phyloP scores from a whole-genome alignment of 2,329 filamentous ascomycete species.

The Xenosphaeropsis pyriputrescens region DNA sequence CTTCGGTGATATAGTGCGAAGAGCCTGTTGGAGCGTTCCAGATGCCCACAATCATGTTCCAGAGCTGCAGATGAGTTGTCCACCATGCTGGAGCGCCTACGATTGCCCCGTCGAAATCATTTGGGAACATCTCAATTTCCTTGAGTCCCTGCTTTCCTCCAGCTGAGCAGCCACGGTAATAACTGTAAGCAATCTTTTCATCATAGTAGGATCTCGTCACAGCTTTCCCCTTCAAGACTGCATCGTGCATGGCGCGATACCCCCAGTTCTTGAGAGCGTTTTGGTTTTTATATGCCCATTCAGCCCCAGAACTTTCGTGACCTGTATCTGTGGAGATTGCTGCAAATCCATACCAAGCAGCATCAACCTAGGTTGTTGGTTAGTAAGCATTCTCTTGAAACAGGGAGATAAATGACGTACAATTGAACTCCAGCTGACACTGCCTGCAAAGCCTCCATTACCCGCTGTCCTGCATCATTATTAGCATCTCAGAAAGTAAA shows the following conservation, averaged over 20 bases:
- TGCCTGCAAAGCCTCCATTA: conserved; percentile 30
- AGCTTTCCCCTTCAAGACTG: conserved; percentile 10
- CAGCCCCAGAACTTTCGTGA: conserved; percentile 21
- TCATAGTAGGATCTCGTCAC: conserved; percentile 20
- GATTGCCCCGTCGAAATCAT: conserved; percentile 26
- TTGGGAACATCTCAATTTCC: conserved; percentile 23
- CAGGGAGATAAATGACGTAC: too few relatives aligned
- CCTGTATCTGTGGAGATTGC: conserved; percentile 27
- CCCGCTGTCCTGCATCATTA: too few relatives aligned
- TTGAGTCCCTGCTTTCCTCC: conserved; percentile 26
- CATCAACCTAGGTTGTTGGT: too few relatives aligned
- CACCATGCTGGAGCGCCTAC: conserved; percentile 22
- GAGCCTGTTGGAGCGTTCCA: conserved; percentile 6
- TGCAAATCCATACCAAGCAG: conserved; percentile 24
- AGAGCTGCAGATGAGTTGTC: conserved; percentile 6
- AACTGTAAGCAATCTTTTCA: conserved; percentile 19
- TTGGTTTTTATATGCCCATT: conserved; percentile 24
- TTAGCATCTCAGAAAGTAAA: too few relatives aligned
- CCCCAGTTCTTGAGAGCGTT: conserved; percentile 17
- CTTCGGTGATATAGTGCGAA: conserved; percentile 16
- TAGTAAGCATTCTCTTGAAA: too few relatives aligned
- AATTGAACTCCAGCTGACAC: conserved; percentile 28
- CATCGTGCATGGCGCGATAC: conserved; percentile 4
- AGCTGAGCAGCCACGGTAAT: conserved; percentile 25
- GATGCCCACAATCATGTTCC: conserved; percentile 6